These are phyloP conservation scores for Magnusiomyces ingens DNA, from an alignment of 1,139 yeast species.

Conservation along the genomic window DNA sequence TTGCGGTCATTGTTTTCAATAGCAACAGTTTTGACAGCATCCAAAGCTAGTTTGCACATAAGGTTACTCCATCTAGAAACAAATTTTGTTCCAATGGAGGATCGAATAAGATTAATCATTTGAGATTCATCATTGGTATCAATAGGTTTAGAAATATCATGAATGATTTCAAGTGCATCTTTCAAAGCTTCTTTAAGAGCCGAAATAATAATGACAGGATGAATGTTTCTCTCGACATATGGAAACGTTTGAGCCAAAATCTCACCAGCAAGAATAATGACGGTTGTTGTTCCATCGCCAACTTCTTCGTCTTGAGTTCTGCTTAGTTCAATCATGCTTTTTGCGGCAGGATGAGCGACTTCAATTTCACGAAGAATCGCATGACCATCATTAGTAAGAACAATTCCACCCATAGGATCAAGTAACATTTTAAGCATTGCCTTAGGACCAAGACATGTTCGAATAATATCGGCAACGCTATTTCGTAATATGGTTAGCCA, in stretches of 20 bases:
- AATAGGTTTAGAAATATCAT: slow-evolving; percentile 76
- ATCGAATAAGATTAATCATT: slow-evolving; percentile 77
- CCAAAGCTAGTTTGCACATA: slow-evolving; percentile 85
- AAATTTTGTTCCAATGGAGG: slow-evolving; percentile 95
- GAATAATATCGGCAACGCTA: slow-evolving; percentile 81
- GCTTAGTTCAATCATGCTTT: slow-evolving; percentile 93
- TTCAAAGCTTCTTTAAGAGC: slow-evolving; percentile 87
- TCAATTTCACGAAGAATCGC: slow-evolving; percentile 97
- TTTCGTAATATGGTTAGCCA: not conserved
- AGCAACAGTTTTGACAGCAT: slow-evolving; percentile 80
- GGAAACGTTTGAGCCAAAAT: slow-evolving; percentile 93
- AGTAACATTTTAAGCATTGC: slow-evolving; percentile 97
- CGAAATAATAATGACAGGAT: slow-evolving; percentile 92
- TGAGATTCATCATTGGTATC: slow-evolving; percentile 80
- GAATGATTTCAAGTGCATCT: slow-evolving; percentile 86
- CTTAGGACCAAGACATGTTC: slow-evolving; percentile 98
- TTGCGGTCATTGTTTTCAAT: slow-evolving; percentile 56
- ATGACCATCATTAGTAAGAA: slow-evolving; percentile 95
- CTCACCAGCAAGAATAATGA: slow-evolving; percentile 87
- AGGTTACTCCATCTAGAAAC: slow-evolving; percentile 84
- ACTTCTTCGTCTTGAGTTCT: slow-evolving; percentile 99
- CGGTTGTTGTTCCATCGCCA: slow-evolving; percentile 98
- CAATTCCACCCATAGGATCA: slow-evolving; percentile 99
- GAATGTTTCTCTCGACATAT: slow-evolving; percentile 85
- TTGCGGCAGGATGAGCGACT: slow-evolving; percentile 96